Percentiles rank a stretch among this genome's conserved stretches.
Evolutionary conservation across 2,329 filamentous ascomycete species (phyloP).

Genomic region (Pestalotiopsis sp.): DNA sequence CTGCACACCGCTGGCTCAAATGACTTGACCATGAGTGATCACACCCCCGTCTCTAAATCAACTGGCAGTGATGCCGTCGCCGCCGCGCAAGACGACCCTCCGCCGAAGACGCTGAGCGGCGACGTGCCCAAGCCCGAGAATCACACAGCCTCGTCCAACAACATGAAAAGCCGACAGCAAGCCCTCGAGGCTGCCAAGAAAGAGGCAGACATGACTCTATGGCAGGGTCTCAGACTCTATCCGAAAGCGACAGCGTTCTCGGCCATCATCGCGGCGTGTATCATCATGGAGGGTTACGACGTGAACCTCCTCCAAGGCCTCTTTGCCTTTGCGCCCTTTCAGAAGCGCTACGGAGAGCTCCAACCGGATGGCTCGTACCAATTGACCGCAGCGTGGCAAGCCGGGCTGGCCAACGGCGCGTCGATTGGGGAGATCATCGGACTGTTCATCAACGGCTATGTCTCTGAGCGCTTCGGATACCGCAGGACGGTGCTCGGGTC

Average conservation of each 20-base stretch:
- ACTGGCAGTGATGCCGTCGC: too few relatives aligned
- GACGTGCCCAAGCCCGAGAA: too few relatives aligned
- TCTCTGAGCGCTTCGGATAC: slow-evolving; percentile 68
- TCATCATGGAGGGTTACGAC: slow-evolving; percentile 91
- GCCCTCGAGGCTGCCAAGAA: slow-evolving; percentile 57
- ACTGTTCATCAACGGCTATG: slow-evolving; percentile 65
- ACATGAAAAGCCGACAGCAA: slow-evolving; percentile 29
- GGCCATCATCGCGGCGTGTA: slow-evolving; percentile 84
- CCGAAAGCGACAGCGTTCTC: slow-evolving; percentile 87
- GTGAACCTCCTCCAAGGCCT: slow-evolving; percentile 82
- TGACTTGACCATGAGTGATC: too few relatives aligned
- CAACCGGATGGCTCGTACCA: slow-evolving; percentile 50
- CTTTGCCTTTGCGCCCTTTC: slow-evolving; percentile 63
- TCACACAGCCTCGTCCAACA: too few relatives aligned
- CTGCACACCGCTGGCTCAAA: too few relatives aligned
- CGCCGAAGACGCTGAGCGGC: too few relatives aligned
- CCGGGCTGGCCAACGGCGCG: slow-evolving; percentile 58
- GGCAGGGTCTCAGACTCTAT: slow-evolving; percentile 79
- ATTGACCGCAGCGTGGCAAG: slow-evolving; percentile 63
- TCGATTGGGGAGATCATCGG: slow-evolving; percentile 65
- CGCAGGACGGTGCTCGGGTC: slow-evolving; percentile 64
- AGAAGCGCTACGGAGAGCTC: slow-evolving; percentile 57
- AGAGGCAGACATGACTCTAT: slow-evolving; percentile 71
- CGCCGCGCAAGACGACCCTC: too few relatives aligned
- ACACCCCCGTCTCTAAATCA: too few relatives aligned